Conservation (phyloP, 2,329 filamentous ascomycete genomes). For the Monilinia fructicola region DNA sequence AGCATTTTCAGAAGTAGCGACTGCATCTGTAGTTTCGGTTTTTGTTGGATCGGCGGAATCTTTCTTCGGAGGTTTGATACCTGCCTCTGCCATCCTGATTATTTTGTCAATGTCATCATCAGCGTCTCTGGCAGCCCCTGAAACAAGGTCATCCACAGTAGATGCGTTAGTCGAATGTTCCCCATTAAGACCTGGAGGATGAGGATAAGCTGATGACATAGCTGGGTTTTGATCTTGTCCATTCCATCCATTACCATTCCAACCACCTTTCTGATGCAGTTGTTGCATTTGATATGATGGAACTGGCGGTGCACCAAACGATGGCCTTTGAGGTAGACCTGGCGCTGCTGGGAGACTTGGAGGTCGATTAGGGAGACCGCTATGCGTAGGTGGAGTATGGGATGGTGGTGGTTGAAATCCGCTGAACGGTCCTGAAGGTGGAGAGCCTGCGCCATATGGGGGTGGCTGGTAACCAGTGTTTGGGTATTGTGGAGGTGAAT, state of each 20-base stretch:
- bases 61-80: constrained; percentile 53
- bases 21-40: constrained; percentile 12
- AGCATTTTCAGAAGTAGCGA: constrained; percentile 3
- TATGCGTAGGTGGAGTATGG: constrained; percentile 42
- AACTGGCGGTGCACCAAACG: constrained; percentile 52
- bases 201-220: constrained; percentile 43
- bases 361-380: constrained; percentile 50
- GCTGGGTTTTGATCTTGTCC: constrained; percentile 42
- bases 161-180: constrained; percentile 44
- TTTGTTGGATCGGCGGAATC: constrained; percentile 44
- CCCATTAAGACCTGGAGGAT: constrained; percentile 40
- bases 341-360: constrained; percentile 55
- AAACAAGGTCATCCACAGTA: constrained; percentile 50
- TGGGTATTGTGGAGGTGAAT: constrained; percentile 40
- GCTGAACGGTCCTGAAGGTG: constrained; percentile 46
- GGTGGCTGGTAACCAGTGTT: constrained; percentile 21
- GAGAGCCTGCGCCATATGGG: constrained; percentile 38
- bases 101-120: constrained; percentile 67
- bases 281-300: constrained; percentile 53
- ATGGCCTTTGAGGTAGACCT: constrained; percentile 60
- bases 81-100: constrained; percentile 63
- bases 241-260: constrained; percentile 43
- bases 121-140: constrained; percentile 48
- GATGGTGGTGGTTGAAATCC: constrained; percentile 45
- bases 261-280: constrained; percentile 47